Evolutionary conservation across 2,329 filamentous ascomycete species (phyloP).

Genomic region (Sphaerostilbella broomeana): DNA sequence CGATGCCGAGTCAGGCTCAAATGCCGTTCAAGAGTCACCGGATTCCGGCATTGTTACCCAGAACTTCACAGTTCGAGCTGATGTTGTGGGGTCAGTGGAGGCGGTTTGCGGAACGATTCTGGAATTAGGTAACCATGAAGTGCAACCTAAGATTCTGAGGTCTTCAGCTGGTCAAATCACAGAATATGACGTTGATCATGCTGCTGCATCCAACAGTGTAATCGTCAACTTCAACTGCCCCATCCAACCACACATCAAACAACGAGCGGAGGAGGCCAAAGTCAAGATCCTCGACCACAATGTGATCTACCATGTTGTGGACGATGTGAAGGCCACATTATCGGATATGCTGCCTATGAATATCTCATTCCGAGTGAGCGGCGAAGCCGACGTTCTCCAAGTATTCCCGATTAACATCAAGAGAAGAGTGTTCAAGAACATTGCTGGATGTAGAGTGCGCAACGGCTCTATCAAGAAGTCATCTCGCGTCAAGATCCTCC

Average conservation of each 20-base stretch:
- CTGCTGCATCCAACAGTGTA: conserved; percentile 65
- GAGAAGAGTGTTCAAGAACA: conserved; percentile 60
- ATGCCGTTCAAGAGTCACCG: conserved; percentile 24
- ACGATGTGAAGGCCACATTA: conserved; percentile 63
- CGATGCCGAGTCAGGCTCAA: conserved; percentile 27
- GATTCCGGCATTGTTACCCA: conserved; percentile 48
- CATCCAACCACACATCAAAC: conserved; percentile 60
- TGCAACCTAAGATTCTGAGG: conserved; percentile 68
- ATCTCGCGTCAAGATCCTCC: conserved; percentile 63
- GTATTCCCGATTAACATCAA: conserved; percentile 79
- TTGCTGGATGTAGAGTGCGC: conserved; percentile 82
- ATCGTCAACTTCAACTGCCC: conserved; percentile 82
- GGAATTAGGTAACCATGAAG: conserved; percentile 77
- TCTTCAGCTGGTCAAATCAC: conserved; percentile 70
- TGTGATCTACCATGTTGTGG: conserved; percentile 74
- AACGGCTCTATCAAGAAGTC: conserved; percentile 67
- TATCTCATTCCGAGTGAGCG: conserved; percentile 64
- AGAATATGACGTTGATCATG: conserved; percentile 86
- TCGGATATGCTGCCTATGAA: conserved; percentile 62
- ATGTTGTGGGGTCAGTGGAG: conserved; percentile 90
- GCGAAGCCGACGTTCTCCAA: conserved; percentile 80
- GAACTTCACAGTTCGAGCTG: conserved; percentile 83
- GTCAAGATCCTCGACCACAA: conserved; percentile 80
- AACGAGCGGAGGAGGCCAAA: conserved; percentile 61
- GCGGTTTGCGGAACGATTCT: conserved; percentile 73